Base-by-base conservation (phyloP, 2,329 filamentous ascomycete genomes). In the Colletotrichum karsti region DNA sequence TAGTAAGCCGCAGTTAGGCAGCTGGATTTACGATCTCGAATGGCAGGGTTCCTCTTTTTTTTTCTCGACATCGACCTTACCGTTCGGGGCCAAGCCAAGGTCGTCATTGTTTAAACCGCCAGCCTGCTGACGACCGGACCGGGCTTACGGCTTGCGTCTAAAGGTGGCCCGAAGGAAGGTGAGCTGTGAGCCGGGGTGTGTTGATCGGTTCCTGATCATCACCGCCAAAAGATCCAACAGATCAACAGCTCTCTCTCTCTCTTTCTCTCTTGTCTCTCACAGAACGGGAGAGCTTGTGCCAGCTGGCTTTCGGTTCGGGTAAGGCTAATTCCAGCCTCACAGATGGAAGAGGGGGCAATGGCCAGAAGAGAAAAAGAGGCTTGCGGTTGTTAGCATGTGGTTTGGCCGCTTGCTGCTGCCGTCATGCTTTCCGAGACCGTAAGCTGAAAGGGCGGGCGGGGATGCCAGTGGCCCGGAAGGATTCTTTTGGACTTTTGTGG, bases 71-170 rank as follows among this genome's bases (percentile, higher is more conserved):
- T 37, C n/a, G 30, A 13, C 50, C 20, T 6, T 37, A 37, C 10
- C 50, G n/a, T 33, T 28, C 42, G 18, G 20, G 30, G 56, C 30
- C 44, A 50, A 42, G 63, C 33, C 33, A 13, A 35, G n/a, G n/a
- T n/a, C n/a, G n/a, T n/a, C 10, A 9, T 35, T 35, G 33, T 13
- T 35, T 8, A 20, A 51, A 26, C 35, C 18, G 28, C 50, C 63
- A 63, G 35, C 33, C 35, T 67, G 60, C 60, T 50, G 60, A 58
- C 28, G 51, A 22, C 42, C 33, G 53, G 42, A 13, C 13, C 46
- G 64, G 28, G 64, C 64, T 67, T 67, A 67, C 53, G 64, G 64
- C 44, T 46, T 67, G 60, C 64, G 54, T 59, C 64, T 59, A 59
- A 54, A 64, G 37, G 39, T 48, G 60, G 53, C n/a, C n/a, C 39